Evolutionary conservation across 2,329 filamentous ascomycete species (phyloP), one percentile per base, ranked within the genome.

Genomic region (Chrysoporthe puriensis): DNA sequence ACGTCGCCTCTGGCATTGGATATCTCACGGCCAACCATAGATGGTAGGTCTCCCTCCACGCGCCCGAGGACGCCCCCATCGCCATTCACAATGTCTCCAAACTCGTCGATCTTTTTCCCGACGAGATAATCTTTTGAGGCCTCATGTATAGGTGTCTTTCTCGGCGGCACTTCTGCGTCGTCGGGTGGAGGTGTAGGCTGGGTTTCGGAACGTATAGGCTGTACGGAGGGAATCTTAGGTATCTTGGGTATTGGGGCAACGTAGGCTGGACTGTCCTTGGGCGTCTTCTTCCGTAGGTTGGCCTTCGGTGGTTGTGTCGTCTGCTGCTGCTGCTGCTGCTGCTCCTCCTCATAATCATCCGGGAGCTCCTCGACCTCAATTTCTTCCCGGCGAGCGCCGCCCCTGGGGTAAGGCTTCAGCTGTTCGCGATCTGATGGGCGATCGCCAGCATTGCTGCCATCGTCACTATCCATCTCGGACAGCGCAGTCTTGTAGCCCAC

Each of bases 11-110:
- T 77, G 3, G 77, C 74, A 9, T 77, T 78, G 9, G 80, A 76
- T 1, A 87, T 82, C 56, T 78, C 78, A 52, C 80, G 77, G 43
- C 85, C 85, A 6, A 86, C 79, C 81, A 87, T 86, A 59, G 83
- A 81, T 4, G 85, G 85, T 34, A 87, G 76, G 73, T 87, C 85
- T 7, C 85, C 85, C 6, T 82, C 82, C 6, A 82, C 84, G 54
- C 83, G 81, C 44, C 84, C 85, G 2, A 86, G 78, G 3, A 86
- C 83, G 46, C 80, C 81, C 8, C 83, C 84, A 21, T 83, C 77
- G 68, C 78, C 81, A 68, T 83, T 82, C 18, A 86, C 74, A 43
- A 87, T 79, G 73, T 86, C 86, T 64, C 84, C 85, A 60, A 85
- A 84, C 73, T 86, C 84, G 68, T 87, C 83, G 34, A 87, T 79